Evolutionary conservation across 371 early-diverging fungal species (phyloP).

Genomic region (Circinella umbellata): DNA sequence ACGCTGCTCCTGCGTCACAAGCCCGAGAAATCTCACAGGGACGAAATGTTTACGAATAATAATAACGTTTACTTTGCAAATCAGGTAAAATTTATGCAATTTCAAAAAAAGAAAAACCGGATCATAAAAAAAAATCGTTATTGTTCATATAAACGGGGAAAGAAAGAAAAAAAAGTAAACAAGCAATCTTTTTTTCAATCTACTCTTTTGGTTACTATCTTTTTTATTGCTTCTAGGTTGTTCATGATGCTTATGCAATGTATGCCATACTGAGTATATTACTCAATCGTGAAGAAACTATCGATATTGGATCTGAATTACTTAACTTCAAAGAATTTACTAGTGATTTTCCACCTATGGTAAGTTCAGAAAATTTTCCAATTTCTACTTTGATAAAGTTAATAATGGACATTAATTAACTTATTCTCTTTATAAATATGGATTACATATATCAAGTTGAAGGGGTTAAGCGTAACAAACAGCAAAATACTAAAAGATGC

Average conservation of each 20-base stretch:
- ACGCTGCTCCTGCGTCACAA: conserved; percentile 35
- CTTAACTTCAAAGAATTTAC: conserved; percentile 42
- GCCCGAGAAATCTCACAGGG: conserved; percentile 22
- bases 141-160: background rate
- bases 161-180: no score
- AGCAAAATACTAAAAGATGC: conserved; percentile 32
- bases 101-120: background rate
- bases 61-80: conserved; percentile 44
- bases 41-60: conserved; percentile 21
- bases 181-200: no score
- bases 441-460: conserved; percentile 25
- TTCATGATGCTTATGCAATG: conserved; percentile 48
- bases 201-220: background rate
- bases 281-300: conserved; percentile 27
- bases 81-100: conserved; percentile 30
- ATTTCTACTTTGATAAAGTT: no score
- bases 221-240: conserved; percentile 19
- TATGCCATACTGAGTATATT: conserved; percentile 42
- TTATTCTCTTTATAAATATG: no score
- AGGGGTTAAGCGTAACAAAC: conserved; percentile 44
- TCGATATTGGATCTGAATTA: conserved; percentile 41
- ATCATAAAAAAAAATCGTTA: conserved; percentile 4
- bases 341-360: conserved; percentile 38
- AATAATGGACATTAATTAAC: no score
- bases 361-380: conserved; percentile 10